Evolutionary conservation across 1,284 basidiomycete species (phyloP).

Genomic region (Apiotrichum akiyoshidainum): DNA sequence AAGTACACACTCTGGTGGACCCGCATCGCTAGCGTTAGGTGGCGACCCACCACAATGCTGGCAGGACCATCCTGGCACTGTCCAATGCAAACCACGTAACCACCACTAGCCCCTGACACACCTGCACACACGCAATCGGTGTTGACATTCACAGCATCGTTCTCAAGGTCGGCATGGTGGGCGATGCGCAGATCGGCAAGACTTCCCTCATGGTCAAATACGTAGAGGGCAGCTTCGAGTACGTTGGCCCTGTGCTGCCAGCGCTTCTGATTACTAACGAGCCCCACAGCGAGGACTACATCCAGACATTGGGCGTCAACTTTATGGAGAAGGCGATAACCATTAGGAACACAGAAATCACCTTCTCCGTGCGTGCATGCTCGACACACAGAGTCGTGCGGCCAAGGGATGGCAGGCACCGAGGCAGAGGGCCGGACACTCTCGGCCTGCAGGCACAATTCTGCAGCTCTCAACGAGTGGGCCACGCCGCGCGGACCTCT

Average conservation of each 20-base stretch:
- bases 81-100: no score
- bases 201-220: conserved; percentile 98
- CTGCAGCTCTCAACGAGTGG: no score
- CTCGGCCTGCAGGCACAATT: no score
- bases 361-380: conserved; percentile 65
- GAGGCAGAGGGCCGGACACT: no score
- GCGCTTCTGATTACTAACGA: conserved; percentile 3
- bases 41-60: no score
- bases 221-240: conserved; percentile 90
- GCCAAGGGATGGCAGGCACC: no score
- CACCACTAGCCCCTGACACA: no score
- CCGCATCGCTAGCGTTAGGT: no score
- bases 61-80: no score
- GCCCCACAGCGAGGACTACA: conserved; percentile 77
- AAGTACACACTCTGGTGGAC: conserved; percentile 15
- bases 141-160: conserved; percentile 64
- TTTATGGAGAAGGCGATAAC: conserved; percentile 99
- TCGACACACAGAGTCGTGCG: no score
- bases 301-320: conserved; percentile 98
- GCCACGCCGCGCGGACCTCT: no score
- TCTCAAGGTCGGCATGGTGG: conserved; percentile 98
- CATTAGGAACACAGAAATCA: conserved; percentile 95
- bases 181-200: conserved; percentile 98
- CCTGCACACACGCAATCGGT: no score
- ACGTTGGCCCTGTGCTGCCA: conserved; percentile 18